These are phyloP conservation scores for Leccinum uliginosum DNA, from an alignment of 768 basidiomycete species.

Conservation along the genomic window DNA sequence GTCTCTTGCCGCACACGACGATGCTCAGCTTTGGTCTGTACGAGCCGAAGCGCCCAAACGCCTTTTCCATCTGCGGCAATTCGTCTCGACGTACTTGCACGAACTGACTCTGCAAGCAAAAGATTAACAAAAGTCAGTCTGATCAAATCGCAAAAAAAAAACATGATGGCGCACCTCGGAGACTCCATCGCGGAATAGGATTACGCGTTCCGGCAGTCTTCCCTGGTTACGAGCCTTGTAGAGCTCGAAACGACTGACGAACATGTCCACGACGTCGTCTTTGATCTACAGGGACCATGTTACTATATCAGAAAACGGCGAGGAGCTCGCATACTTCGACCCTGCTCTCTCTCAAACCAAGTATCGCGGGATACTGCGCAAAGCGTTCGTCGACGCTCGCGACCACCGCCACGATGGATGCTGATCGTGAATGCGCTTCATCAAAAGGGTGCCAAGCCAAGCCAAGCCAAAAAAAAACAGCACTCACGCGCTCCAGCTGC, in stretches of 20 bases:
- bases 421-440: slow-evolving; percentile 5
- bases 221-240: slow-evolving; percentile 34
- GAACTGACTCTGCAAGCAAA: slow-evolving; percentile 41
- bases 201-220: slow-evolving; percentile 38
- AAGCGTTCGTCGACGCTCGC: slow-evolving; percentile 44
- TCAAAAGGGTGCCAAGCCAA: background rate
- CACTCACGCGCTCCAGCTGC: slow-evolving; percentile 40
- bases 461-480: too few species aligned
- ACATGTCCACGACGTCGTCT: slow-evolving; percentile 43
- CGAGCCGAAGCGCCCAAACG: slow-evolving; percentile 37
- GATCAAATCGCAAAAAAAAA: background rate
- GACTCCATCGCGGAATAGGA: slow-evolving; percentile 67
- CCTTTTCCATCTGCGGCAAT: slow-evolving; percentile 35
- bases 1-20: slow-evolving; percentile 52
- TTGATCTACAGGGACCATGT: background rate
- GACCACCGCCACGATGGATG: slow-evolving; percentile 53
- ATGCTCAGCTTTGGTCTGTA: slow-evolving; percentile 50
- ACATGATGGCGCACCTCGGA: slow-evolving; percentile 52
- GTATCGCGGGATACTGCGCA: slow-evolving; percentile 46
- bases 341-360: slow-evolving; percentile 48
- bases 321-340: slow-evolving; percentile 51
- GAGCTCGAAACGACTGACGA: slow-evolving; percentile 40
- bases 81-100: slow-evolving; percentile 40
- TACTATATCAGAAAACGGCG: background rate
- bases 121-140: background rate